Conservation (phyloP, 2,329 filamentous ascomycete genomes). For the Paraconiothyrium brasiliense region DNA sequence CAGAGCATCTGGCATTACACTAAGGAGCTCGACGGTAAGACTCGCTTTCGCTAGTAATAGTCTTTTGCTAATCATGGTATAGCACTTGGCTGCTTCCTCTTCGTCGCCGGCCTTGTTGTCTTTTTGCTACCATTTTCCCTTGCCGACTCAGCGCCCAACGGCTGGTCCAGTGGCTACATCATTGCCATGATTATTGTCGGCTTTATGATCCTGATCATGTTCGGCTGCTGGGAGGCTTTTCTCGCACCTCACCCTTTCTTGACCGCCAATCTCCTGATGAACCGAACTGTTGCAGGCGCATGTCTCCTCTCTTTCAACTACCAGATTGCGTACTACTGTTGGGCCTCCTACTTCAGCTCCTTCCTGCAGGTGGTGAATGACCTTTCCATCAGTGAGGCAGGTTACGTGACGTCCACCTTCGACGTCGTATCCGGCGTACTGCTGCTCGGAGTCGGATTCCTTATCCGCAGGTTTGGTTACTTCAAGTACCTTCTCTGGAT, state of each 20-base stretch:
- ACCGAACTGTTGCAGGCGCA: conserved; percentile 62
- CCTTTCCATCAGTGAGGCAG: conserved; percentile 39
- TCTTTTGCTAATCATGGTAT: not conserved
- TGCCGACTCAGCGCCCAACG: conserved; percentile 35
- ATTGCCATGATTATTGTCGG: conserved; percentile 52
- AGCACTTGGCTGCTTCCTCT: conserved; percentile 59
- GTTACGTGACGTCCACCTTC: conserved; percentile 49
- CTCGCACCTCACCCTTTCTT: conserved; percentile 53
- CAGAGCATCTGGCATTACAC: conserved; percentile 64
- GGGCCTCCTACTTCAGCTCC: conserved; percentile 52
- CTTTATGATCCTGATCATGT: conserved; percentile 43
- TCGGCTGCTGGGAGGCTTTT: conserved; percentile 52
- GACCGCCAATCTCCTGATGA: conserved; percentile 56
- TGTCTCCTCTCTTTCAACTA: conserved; percentile 57
- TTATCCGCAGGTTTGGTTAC: conserved; percentile 35
- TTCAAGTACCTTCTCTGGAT: conserved; percentile 37
- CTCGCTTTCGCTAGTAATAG: not conserved
- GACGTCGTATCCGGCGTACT: conserved; percentile 42
- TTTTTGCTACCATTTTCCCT: conserved; percentile 75
- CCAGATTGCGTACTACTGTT: conserved; percentile 43
- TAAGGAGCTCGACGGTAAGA: conserved; percentile 68
- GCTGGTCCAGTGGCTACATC: conserved; percentile 48
- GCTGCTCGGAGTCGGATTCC: conserved; percentile 31
- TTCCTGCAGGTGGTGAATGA: conserved; percentile 51
- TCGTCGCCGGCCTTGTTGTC: conserved; percentile 69